phyloP scores from a whole-genome alignment of 176 grass and related monocot genomes.

The Eleusine coracana region DNA sequence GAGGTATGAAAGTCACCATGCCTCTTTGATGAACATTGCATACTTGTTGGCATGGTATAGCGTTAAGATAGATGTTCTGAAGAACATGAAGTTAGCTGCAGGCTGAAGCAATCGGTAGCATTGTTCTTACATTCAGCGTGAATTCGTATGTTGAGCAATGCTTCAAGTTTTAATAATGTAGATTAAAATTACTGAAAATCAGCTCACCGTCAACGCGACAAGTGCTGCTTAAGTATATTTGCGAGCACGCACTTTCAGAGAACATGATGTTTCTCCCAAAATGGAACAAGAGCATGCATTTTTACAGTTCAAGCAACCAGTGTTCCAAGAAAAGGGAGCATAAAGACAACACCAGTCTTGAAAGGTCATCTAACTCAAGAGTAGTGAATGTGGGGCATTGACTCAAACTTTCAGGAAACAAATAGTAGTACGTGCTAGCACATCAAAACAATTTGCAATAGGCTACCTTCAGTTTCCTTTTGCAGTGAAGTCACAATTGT shows the following conservation, averaged over 20 bases:
- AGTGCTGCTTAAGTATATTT: slow-evolving; percentile 1
- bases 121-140: background rate
- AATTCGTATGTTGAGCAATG: background rate
- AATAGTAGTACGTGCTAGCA: background rate
- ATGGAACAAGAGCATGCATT: background rate
- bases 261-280: background rate
- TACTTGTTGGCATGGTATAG: background rate
- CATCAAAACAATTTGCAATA: background rate
- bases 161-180: background rate
- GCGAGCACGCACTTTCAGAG: background rate
- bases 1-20: slow-evolving; percentile 38
- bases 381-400: background rate
- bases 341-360: background rate
- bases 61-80: background rate
- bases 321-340: slow-evolving; percentile 31
- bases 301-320: background rate
- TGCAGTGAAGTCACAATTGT: background rate
- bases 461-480: background rate
- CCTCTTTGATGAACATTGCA: background rate
- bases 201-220: background rate
- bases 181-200: background rate
- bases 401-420: background rate
- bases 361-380: slow-evolving; percentile 4
- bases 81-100: background rate
- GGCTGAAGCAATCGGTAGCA: background rate